A percentile compares a stretch with the other conserved stretches of the same genome.
Evolutionary conservation across 352 stramenopile genomes (phyloP).

Genomic region (Phytophthora fragariaefolia): DNA sequence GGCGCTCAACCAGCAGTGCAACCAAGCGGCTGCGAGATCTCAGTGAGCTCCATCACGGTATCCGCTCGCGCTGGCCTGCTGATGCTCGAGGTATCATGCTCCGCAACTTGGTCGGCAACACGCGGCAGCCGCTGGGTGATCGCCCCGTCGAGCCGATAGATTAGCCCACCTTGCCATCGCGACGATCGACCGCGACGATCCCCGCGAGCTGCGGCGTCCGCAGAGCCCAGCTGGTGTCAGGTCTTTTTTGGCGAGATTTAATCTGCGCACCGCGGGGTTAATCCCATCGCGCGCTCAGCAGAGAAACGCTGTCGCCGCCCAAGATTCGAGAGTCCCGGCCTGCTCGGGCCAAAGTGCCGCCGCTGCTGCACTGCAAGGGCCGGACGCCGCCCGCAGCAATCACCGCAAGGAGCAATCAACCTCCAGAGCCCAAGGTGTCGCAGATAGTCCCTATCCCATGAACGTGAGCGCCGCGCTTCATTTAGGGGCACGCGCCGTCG

Average conservation of each 20-base stretch:
- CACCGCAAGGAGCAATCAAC: slow-evolving; percentile 29
- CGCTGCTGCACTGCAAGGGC: no score
- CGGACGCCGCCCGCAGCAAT: slow-evolving; percentile 13
- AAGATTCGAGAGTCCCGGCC: slow-evolving; percentile 10
- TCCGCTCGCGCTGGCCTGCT: not conserved
- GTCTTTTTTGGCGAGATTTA: slow-evolving; percentile 30
- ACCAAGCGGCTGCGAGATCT: no score
- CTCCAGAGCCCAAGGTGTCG: slow-evolving; percentile 10
- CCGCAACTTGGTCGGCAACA: not conserved
- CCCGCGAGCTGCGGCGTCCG: not conserved
- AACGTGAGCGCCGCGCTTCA: not conserved
- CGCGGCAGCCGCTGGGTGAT: not conserved
- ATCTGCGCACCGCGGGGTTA: slow-evolving; percentile 27
- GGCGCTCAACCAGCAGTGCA: no score
- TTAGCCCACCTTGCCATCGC: not conserved
- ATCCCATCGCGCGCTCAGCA: slow-evolving; percentile 5
- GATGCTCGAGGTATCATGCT: no score
- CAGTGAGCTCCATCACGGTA: not conserved
- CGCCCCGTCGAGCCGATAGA: not conserved
- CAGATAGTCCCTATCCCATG: slow-evolving; percentile 26
- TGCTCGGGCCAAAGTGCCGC: slow-evolving; percentile 4
- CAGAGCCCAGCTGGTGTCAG: slow-evolving; percentile 14
- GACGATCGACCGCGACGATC: not conserved
- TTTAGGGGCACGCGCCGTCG: slow-evolving; percentile 2
- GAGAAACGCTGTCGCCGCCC: slow-evolving; percentile 12